These are phyloP conservation scores for Halenospora varia DNA, from an alignment of 495 filamentous ascomycete species.

Conservation along the genomic window DNA sequence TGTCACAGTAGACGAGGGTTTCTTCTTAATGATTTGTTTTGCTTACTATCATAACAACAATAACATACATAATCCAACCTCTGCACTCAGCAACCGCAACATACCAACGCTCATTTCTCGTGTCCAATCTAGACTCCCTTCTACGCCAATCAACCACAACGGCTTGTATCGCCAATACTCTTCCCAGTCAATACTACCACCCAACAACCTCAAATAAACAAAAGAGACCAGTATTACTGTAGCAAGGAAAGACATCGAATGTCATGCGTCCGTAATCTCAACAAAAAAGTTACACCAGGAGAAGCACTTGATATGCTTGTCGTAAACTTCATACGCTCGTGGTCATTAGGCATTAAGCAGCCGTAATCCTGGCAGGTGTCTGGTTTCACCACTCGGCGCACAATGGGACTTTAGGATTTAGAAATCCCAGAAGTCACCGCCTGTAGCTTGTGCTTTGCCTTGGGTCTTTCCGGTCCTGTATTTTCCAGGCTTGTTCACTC, in stretches of 20 bases:
- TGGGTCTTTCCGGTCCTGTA: constrained; percentile 18
- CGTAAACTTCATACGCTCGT: constrained; percentile 10
- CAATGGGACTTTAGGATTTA: constrained; percentile 4
- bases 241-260: constrained; percentile 7
- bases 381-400: not conserved
- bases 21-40: no score
- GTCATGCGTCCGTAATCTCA: not conserved
- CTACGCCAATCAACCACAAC: not conserved
- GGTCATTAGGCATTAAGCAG: constrained; percentile 11
- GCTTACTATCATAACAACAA: not conserved
- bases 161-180: not conserved
- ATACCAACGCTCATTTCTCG: not conserved
- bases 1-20: no score
- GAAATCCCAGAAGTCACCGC: constrained; percentile 24
- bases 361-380: constrained; percentile 5
- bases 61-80: not conserved
- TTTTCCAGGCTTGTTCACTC: constrained; percentile 12
- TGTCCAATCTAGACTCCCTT: not conserved
- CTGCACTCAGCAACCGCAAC: not conserved
- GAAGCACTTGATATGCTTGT: not conserved
- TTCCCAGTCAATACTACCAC: not conserved
- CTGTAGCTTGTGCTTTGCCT: constrained; percentile 13
- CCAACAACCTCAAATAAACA: not conserved
- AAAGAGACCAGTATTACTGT: not conserved
- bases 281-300: not conserved